Base-by-base conservation (phyloP, 164 flowering plant genomes). In the Akebia trifoliata region DNA sequence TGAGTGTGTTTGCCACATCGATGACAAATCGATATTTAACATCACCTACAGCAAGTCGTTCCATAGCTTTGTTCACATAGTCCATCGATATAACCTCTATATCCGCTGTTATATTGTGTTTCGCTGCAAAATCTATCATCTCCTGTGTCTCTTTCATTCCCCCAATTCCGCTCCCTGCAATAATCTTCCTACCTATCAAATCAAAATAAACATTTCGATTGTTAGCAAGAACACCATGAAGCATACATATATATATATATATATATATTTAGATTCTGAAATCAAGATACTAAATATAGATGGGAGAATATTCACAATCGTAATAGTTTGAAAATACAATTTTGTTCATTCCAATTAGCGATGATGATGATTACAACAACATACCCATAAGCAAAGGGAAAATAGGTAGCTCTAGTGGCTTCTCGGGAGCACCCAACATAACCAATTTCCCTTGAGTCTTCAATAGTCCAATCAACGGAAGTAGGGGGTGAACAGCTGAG, bases 91-190 rank as follows among this genome's bases (percentile, higher is more conserved):
- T 66, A n/a, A 79, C 67, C 54, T 82, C 84, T 44, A 82, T 69
- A 6, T 79, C 82, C 0, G 87, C 64, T 12, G 59, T 61, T 4
- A 82, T 69, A 21, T 64, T 62, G 63, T 82, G 77, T 46, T 79
- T 67, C 3, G 73, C 86, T 0, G 78, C 76, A 55, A 75, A 79
- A 57, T 81, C 82, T 4, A 77, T 49, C 86, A 81, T 81, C 65
- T 81, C 84, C 56, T 79, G 84, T 0, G 81, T 82, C 71, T 81
- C 80, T 61, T 74, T 69, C 63, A 78, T 57, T 38, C 82, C 85
- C 26, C 85, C 85, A 26, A 69, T 55, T 42, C 17, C 2, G 28
- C 80, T 79, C 1, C 83, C 78, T 15, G 39, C 75, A 1, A 79
- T 62, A 7, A 54, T 44, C 71, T 67, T 79, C 65, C 83, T 71